Base-by-base conservation (phyloP, 1,284 basidiomycete species). In the Marasmius oreades region DNA sequence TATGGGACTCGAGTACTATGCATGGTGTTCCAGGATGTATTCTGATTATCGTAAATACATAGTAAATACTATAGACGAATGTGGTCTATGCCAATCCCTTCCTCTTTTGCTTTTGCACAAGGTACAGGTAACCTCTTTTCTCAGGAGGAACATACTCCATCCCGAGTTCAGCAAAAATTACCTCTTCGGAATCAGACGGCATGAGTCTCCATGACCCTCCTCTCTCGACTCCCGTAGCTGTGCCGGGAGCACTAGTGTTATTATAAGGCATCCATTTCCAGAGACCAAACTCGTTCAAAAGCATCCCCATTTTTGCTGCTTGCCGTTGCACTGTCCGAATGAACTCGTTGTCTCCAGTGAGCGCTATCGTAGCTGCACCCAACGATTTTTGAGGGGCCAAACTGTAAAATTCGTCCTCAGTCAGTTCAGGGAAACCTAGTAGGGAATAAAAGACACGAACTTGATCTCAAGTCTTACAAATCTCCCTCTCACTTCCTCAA, bases 201-300 rank as follows among this genome's bases (percentile, higher is more conserved):
- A 80, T 57, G 20, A 80, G 69, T 42, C 75, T 71, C 79, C 79
- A 82, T 52, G 33, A 26, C 1, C 23, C 24, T 46, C n/a, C 23
- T n/a, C n/a, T n/a, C n/a, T n/a, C n/a, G n/a, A n/a, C n/a, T n/a
- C n/a, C n/a, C n/a, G n/a, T n/a, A n/a, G n/a, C n/a, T n/a, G n/a
- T n/a, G n/a, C n/a, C n/a, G n/a, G n/a, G n/a, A n/a, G n/a, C n/a
- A n/a, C n/a, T n/a, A n/a, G n/a, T n/a, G n/a, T n/a, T n/a, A n/a
- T n/a, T n/a, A n/a, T n/a, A n/a, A n/a, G n/a, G n/a, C n/a, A 52
- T 55, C 80, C 80, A 82, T 56, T 66, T 71, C 84, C 84, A 86
- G 5, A 86, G 63, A 7, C 85, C 85, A 60, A 74, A 77, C 58
- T 83, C 80, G 62, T 84, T 79, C 51, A 86, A 71, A 22, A 74